Conservation (phyloP, 768 basidiomycete species). For the Leucosporidium creatinivorum region DNA sequence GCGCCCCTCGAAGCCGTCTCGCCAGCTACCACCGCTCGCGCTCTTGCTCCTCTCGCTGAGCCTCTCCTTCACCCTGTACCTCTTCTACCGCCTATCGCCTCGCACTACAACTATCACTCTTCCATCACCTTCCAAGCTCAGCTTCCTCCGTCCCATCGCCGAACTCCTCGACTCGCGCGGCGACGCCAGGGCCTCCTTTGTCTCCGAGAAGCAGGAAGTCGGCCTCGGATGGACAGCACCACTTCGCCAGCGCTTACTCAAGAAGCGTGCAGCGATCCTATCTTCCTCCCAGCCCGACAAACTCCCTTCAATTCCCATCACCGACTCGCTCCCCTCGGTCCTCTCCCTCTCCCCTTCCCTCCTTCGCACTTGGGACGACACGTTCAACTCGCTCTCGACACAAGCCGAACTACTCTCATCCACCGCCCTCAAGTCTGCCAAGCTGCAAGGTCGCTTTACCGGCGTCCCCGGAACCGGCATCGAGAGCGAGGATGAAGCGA, state of each 20-base stretch:
- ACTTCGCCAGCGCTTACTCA: not conserved
- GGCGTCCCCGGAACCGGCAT: conserved; percentile 36
- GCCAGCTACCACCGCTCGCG: too few relatives aligned
- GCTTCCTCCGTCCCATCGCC: too few relatives aligned
- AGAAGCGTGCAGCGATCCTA: not conserved
- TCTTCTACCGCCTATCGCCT: too few relatives aligned
- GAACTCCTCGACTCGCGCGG: too few relatives aligned
- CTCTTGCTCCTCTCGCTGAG: too few relatives aligned
- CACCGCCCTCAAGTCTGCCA: not conserved
- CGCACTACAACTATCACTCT: too few relatives aligned
- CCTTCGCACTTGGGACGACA: not conserved
- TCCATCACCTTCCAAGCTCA: too few relatives aligned
- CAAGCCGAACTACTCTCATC: not conserved
- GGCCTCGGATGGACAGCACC: too few relatives aligned
- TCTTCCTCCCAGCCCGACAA: not conserved
- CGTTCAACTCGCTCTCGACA: not conserved
- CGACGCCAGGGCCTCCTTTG: too few relatives aligned
- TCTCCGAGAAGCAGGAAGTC: too few relatives aligned
- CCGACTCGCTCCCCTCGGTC: not conserved
- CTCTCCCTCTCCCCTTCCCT: not conserved
- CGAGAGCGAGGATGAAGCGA: conserved; percentile 5
- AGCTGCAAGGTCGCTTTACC: not conserved
- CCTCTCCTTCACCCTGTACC: too few relatives aligned
- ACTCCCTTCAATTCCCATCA: not conserved
- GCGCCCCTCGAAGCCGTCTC: too few relatives aligned